Conservation (phyloP, 2,329 filamentous ascomycete genomes). For the Hypoxylon sp. region DNA sequence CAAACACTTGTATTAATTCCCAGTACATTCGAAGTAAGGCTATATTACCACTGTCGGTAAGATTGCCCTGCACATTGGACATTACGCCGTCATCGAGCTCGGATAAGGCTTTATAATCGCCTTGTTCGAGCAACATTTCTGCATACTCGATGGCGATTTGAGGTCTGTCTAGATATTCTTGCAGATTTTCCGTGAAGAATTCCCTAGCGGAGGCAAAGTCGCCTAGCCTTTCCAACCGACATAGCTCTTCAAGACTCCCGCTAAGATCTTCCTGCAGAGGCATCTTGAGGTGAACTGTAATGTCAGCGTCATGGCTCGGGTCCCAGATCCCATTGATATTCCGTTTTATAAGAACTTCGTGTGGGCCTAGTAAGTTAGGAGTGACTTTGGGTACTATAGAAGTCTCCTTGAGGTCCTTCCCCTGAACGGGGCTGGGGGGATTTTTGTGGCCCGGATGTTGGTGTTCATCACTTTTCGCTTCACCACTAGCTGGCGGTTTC, state of each 20-base stretch:
- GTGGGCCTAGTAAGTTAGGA: background rate
- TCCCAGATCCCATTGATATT: constrained; percentile 40
- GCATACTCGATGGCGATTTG: constrained; percentile 51
- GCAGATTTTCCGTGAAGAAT: constrained; percentile 46
- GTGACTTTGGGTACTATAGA: background rate
- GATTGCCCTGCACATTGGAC: constrained; percentile 11
- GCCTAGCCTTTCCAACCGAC: constrained; percentile 49
- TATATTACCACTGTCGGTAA: constrained; percentile 17
- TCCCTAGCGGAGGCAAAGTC: constrained; percentile 44
- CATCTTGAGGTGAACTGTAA: constrained; percentile 47
- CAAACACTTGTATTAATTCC: constrained; percentile 38
- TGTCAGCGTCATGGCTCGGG: constrained; percentile 32
- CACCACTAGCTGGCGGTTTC: background rate
- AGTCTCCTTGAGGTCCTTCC: background rate
- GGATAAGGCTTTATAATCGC: constrained; percentile 47
- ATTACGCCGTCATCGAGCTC: constrained; percentile 37
- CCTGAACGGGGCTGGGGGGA: background rate
- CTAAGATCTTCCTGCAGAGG: constrained; percentile 48
- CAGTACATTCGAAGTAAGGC: constrained; percentile 38
- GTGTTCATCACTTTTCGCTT: background rate
- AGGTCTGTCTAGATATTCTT: constrained; percentile 46
- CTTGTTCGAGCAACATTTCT: constrained; percentile 50
- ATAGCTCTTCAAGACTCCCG: constrained; percentile 48
- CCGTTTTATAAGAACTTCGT: constrained; percentile 27
- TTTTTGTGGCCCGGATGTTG: background rate